Conservation (phyloP, 2,329 filamentous ascomycete genomes). For the Fusarium austroafricanum region DNA sequence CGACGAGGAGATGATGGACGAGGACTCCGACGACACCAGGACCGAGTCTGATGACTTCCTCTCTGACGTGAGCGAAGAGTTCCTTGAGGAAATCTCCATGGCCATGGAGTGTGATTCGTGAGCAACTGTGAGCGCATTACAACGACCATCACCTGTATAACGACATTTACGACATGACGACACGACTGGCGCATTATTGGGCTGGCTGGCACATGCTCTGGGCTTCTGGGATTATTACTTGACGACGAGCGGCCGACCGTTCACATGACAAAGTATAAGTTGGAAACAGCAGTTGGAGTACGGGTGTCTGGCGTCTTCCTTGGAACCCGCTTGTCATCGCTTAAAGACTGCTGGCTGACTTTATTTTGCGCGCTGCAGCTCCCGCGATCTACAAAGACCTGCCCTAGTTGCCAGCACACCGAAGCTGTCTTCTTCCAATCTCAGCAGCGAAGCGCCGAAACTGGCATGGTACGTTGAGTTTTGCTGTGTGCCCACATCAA, state of each 20-base stretch:
- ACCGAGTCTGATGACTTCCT: slow-evolving; percentile 35
- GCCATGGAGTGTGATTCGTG: slow-evolving; percentile 40
- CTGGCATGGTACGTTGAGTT: slow-evolving; percentile 85
- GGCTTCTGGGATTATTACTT: slow-evolving; percentile 19
- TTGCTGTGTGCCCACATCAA: not conserved
- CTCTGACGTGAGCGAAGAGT: slow-evolving; percentile 42
- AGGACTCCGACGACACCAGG: slow-evolving; percentile 33
- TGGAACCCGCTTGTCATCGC: slow-evolving; percentile 46
- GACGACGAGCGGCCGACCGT: slow-evolving; percentile 30
- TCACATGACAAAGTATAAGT: slow-evolving; percentile 34
- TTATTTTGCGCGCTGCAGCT: slow-evolving; percentile 71
- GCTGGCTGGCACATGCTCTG: slow-evolving; percentile 45
- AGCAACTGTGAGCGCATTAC: not conserved
- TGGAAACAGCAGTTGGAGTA: slow-evolving; percentile 43
- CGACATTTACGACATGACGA: slow-evolving; percentile 23
- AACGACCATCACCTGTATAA: slow-evolving; percentile 2
- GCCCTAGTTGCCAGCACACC: slow-evolving; percentile 84
- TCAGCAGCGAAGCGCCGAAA: slow-evolving; percentile 95
- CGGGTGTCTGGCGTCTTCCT: slow-evolving; percentile 42
- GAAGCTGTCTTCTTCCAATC: slow-evolving; percentile 99
- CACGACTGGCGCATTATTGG: slow-evolving; percentile 25
- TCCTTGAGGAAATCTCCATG: slow-evolving; percentile 41
- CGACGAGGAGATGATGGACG: slow-evolving; percentile 53
- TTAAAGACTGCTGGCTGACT: slow-evolving; percentile 58
- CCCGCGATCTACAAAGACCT: slow-evolving; percentile 86